phyloP scores from a whole-genome alignment of 1,284 basidiomycete genomes.

The Pholiota adiposa region DNA sequence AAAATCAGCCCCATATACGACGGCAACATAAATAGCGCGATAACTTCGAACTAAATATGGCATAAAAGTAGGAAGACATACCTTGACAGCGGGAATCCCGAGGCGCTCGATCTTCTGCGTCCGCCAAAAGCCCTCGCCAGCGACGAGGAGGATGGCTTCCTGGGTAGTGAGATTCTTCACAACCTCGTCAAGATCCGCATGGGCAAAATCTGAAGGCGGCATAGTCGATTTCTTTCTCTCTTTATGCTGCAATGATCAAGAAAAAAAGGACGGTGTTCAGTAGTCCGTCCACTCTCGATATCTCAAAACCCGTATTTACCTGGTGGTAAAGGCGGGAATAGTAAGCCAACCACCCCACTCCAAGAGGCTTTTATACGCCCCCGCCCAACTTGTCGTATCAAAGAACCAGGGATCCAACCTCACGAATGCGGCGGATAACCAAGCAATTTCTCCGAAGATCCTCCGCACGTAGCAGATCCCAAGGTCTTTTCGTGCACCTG shows the following conservation, averaged over 20 bases:
- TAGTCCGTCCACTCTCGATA: neutral
- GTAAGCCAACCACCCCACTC: neutral
- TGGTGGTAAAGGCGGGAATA: neutral
- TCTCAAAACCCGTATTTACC: neutral
- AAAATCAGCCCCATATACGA: neutral
- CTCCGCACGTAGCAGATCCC: neutral
- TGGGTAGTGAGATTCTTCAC: constrained; percentile 70
- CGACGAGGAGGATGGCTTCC: constrained; percentile 71
- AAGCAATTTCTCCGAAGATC: neutral
- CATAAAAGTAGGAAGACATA: constrained; percentile 29
- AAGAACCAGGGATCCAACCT: neutral
- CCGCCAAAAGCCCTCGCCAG: constrained; percentile 80
- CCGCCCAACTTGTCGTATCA: neutral
- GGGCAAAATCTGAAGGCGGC: constrained; percentile 71
- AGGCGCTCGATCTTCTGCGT: constrained; percentile 67
- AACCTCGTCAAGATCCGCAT: constrained; percentile 60
- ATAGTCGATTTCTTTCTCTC: constrained; percentile 36
- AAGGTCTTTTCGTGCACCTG: constrained; percentile 1
- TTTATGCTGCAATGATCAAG: neutral
- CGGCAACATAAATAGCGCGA: neutral
- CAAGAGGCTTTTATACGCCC: neutral
- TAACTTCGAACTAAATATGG: neutral
- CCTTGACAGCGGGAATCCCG: constrained; percentile 74
- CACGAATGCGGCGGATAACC: neutral
- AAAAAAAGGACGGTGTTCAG: too few species aligned